Evolutionary conservation across 345 rosid species (phyloP).

Genomic region (Arabis hirsuta): DNA sequence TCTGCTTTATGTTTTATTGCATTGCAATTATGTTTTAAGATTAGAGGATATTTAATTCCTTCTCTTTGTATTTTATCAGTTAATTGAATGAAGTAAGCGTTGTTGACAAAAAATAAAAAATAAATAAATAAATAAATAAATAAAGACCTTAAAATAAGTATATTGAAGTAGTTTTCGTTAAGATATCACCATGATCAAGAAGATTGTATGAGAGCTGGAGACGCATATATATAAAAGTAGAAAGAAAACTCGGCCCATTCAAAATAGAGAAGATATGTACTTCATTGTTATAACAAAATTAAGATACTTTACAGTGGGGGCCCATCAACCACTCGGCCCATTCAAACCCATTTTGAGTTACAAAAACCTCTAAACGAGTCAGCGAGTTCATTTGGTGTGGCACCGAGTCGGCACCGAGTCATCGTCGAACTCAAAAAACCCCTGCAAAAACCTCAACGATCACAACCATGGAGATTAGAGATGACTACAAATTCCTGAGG

Average conservation of each 20-base stretch:
- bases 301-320: neutral
- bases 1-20: no score
- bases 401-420: conserved; percentile 5
- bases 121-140: no score
- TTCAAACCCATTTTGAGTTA: conserved; percentile 5
- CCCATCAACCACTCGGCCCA: conserved; percentile 6
- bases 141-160: conserved; percentile 25
- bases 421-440: neutral
- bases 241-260: conserved; percentile 8
- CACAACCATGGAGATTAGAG: conserved; percentile 35
- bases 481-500: conserved; percentile 43
- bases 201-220: conserved; percentile 41
- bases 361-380: neutral
- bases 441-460: conserved; percentile 19
- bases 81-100: no score
- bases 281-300: no score
- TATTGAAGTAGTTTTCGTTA: conserved; percentile 27
- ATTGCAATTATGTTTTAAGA: no score
- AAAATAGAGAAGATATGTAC: neutral
- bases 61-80: no score
- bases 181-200: conserved; percentile 35
- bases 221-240: conserved; percentile 13
- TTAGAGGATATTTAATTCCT: no score
- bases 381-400: conserved; percentile 9
- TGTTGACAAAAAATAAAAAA: no score